Evolutionary conservation across 371 early-diverging fungal species (phyloP).

Genomic region (Mortierella sp.): DNA sequence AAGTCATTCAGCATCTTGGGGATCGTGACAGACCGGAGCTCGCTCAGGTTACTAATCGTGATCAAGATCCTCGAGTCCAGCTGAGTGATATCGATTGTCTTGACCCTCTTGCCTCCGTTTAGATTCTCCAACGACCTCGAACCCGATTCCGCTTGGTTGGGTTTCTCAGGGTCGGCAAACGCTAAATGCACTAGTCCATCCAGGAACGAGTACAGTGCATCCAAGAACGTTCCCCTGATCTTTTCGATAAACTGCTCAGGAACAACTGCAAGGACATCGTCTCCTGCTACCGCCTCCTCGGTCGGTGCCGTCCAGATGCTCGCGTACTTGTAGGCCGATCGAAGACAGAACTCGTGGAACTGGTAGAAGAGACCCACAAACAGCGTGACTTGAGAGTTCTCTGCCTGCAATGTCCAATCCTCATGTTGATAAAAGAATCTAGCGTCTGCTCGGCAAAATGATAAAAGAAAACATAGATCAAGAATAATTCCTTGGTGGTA

Average conservation of each 20-base stretch:
- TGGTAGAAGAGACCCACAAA: constrained; percentile 77
- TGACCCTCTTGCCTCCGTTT: constrained; percentile 13
- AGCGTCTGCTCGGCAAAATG: constrained; percentile 71
- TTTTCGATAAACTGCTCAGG: constrained; percentile 64
- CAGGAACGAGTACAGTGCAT: constrained; percentile 74
- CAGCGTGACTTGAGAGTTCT: constrained; percentile 75
- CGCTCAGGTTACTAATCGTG: constrained; percentile 85
- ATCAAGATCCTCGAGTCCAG: constrained; percentile 80
- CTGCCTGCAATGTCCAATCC: constrained; percentile 87
- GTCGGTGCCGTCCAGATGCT: constrained; percentile 65
- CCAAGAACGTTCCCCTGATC: constrained; percentile 73
- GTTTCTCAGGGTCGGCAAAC: constrained; percentile 62
- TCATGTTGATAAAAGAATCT: constrained; percentile 84
- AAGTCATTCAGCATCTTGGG: constrained; percentile 81
- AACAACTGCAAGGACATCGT: constrained; percentile 34
- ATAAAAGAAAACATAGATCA: constrained; percentile 34
- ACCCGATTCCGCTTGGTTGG: constrained; percentile 32
- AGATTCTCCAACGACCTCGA: constrained; percentile 19
- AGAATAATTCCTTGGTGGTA: constrained; percentile 1
- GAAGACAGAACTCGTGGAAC: constrained; percentile 78
- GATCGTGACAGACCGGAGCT: constrained; percentile 74
- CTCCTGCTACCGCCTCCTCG: constrained; percentile 41
- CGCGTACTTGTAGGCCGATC: constrained; percentile 72
- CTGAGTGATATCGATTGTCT: constrained; percentile 25
- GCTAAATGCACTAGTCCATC: constrained; percentile 80